phyloP scores from a whole-genome alignment of 208 protist species.

The Sergeia podlipaevii region DNA sequence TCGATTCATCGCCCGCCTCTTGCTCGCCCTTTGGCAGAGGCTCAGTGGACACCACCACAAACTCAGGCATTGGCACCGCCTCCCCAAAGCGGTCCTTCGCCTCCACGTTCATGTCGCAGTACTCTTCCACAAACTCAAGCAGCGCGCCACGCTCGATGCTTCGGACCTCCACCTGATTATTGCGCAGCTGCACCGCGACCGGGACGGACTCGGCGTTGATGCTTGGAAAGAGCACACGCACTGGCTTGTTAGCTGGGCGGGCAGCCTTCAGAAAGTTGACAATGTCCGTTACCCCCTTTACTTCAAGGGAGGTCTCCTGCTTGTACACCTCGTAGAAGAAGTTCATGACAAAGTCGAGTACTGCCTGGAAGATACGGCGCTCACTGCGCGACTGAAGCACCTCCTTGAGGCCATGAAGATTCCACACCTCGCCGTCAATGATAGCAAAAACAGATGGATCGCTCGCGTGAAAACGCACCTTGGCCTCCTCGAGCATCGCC shows the following conservation, averaged over 20 bases:
- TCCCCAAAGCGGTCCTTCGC: conserved; percentile 58
- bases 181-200: conserved; percentile 48
- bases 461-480: conserved; percentile 15
- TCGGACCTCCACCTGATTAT: conserved; percentile 30
- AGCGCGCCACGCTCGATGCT: conserved; percentile 42
- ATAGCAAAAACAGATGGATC: conserved; percentile 44
- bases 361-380: conserved; percentile 21
- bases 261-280: conserved; percentile 51
- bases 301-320: conserved; percentile 23
- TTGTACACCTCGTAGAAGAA: conserved; percentile 62
- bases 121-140: conserved; percentile 53
- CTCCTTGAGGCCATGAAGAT: conserved; percentile 33
- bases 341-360: conserved; percentile 70
- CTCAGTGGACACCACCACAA: conserved; percentile 54
- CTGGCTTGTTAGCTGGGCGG: conserved; percentile 14
- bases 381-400: conserved; percentile 29
- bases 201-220: conserved; percentile 47
- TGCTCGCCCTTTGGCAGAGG: conserved; percentile 19
- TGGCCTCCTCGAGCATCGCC: conserved; percentile 33
- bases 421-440: conserved; percentile 67
- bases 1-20: not conserved
- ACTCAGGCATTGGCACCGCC: conserved; percentile 54
- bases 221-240: conserved; percentile 38
- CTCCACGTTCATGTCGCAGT: conserved; percentile 62
- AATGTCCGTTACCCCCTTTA: conserved; percentile 23